Conservation (phyloP, 805 yeast species). For the Ogataea pignaliae region DNA sequence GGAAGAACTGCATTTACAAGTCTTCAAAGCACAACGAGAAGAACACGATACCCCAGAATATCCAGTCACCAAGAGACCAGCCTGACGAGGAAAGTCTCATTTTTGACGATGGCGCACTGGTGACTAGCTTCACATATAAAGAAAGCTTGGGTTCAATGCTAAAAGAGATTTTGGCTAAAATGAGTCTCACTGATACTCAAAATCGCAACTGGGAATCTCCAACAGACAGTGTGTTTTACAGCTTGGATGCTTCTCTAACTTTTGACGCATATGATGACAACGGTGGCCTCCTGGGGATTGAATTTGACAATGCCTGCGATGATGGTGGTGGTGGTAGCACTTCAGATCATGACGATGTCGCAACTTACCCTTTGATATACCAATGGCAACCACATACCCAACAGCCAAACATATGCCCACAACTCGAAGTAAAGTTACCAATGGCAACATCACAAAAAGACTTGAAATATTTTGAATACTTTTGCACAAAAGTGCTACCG, state of each 20-base stretch:
- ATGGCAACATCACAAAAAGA: slow-evolving; percentile 13
- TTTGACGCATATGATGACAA: too few relatives aligned
- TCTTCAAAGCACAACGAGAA: background rate
- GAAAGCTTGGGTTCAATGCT: background rate
- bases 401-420: background rate
- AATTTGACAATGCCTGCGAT: too few relatives aligned
- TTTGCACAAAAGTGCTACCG: slow-evolving; percentile 40
- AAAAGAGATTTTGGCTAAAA: background rate
- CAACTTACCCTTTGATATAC: background rate
- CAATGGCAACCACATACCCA: background rate
- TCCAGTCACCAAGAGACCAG: too few relatives aligned
- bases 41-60: too few relatives aligned
- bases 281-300: too few relatives aligned
- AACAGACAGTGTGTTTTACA: background rate
- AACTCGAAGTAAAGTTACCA: slow-evolving; percentile 17
- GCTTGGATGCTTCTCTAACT: background rate
- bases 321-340: too few relatives aligned
- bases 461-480: slow-evolving; percentile 39
- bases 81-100: background rate
- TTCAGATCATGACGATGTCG: background rate
- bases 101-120: background rate
- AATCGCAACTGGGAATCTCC: background rate
- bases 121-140: background rate
- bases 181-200: background rate
- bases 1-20: background rate